Conservation (phyloP, 116 monocot species). For the Papilionanthe hybrid region DNA sequence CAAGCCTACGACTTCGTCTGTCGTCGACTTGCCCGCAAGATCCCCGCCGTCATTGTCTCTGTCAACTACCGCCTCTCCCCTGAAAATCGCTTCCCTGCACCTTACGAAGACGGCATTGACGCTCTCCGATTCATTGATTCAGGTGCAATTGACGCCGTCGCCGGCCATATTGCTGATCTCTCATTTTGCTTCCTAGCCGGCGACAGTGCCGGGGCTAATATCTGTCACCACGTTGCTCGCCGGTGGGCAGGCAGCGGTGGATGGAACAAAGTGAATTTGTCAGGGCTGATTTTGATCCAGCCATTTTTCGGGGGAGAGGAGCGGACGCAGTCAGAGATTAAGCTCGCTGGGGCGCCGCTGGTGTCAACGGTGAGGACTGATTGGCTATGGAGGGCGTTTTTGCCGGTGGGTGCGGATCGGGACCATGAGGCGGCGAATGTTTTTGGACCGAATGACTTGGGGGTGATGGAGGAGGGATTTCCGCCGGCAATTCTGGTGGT, state of each 20-base stretch:
- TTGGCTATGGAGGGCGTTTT: constrained; percentile 49
- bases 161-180: constrained; percentile 3
- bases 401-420: constrained; percentile 33
- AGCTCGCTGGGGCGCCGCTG: constrained; percentile 24
- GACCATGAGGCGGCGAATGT: constrained; percentile 30
- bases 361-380: constrained; percentile 33
- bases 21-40: background rate
- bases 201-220: constrained; percentile 75
- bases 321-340: constrained; percentile 33
- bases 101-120: constrained; percentile 31
- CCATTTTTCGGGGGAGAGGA: constrained; percentile 50
- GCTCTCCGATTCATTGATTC: constrained; percentile 13
- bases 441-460: constrained; percentile 12
- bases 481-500: constrained; percentile 37
- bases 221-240: constrained; percentile 54
- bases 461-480: constrained; percentile 11
- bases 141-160: background rate
- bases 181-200: constrained; percentile 42
- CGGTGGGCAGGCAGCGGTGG: background rate
- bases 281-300: constrained; percentile 27
- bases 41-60: constrained; percentile 36
- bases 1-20: constrained; percentile 9
- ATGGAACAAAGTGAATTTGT: constrained; percentile 10
- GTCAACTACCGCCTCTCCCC: constrained; percentile 66
- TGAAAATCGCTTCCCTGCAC: constrained; percentile 48